Percentiles rank a stretch among this genome's conserved stretches.
Evolutionary conservation across 2,329 filamentous ascomycete species (phyloP).

Genomic region (Lecanoromycetidae sp.): DNA sequence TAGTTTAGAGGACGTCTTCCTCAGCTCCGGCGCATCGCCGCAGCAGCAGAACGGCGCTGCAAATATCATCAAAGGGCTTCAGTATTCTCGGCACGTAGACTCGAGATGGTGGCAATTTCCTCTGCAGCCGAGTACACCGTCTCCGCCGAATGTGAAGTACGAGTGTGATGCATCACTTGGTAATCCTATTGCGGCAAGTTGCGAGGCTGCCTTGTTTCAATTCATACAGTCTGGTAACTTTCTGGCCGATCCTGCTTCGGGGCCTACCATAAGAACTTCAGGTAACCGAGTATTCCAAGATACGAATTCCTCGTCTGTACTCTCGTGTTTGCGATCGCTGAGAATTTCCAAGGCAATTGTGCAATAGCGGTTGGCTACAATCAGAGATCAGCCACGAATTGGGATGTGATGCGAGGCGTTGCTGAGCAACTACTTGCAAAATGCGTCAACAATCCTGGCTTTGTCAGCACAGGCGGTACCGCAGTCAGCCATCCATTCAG

Average conservation of each 20-base stretch:
- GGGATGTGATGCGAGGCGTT: constrained; percentile 1
- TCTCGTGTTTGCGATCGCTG: no score
- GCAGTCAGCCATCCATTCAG: background rate
- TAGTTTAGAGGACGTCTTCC: background rate
- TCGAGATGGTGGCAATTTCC: constrained; percentile 1
- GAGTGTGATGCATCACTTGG: background rate
- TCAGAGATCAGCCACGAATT: background rate
- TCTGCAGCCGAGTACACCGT: background rate
- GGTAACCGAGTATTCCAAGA: no score
- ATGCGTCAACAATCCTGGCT: background rate
- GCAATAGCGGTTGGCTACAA: constrained; percentile 2
- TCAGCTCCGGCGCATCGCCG: background rate
- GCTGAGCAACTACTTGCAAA: background rate
- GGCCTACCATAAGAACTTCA: background rate
- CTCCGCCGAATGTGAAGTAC: constrained; percentile 1
- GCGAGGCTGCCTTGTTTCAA: constrained; percentile 3
- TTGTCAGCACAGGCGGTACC: background rate
- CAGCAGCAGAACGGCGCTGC: background rate
- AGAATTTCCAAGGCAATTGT: background rate
- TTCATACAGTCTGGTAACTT: constrained; percentile 1
- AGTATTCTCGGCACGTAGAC: background rate
- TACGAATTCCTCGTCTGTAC: no score
- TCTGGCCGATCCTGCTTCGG: background rate
- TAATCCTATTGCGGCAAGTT: constrained; percentile 1
- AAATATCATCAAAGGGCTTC: background rate